Evolutionary conservation across 192 early-diverging fungal species (phyloP).

Genomic region (Coemansia sp.): DNA sequence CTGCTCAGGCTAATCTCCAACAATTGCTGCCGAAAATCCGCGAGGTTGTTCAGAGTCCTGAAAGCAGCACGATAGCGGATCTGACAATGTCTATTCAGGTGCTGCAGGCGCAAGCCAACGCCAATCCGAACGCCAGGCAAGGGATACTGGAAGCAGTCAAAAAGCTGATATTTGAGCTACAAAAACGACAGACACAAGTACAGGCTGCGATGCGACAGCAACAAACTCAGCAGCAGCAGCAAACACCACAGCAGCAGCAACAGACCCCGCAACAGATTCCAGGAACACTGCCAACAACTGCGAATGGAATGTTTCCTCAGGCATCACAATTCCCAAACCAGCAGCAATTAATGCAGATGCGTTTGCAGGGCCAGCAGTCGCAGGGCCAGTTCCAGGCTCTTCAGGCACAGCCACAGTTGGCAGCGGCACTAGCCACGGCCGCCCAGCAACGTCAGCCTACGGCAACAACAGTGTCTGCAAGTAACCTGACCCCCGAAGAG

Average conservation of each 20-base stretch:
- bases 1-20: not conserved
- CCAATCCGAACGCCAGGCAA: conserved; percentile 11
- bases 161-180: conserved; percentile 13
- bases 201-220: conserved; percentile 11
- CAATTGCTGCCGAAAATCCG: conserved; percentile 11
- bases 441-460: conserved; percentile 20
- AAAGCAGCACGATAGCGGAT: conserved; percentile 26
- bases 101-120: conserved; percentile 18
- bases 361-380: conserved; percentile 15
- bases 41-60: conserved; percentile 22
- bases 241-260: not conserved
- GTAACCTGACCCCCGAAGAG: conserved; percentile 9
- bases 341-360: conserved; percentile 20
- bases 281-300: not conserved
- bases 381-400: conserved; percentile 18
- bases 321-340: conserved; percentile 4
- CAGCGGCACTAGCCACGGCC: conserved; percentile 15
- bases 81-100: conserved; percentile 15
- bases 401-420: conserved; percentile 20
- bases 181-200: conserved; percentile 10
- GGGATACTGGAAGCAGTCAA: conserved; percentile 6
- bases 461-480: not conserved
- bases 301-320: not conserved
- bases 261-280: not conserved
- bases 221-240: conserved; percentile 7